Evolutionary conservation across 345 rosid species (phyloP).

Genomic region (Salix udensis): DNA sequence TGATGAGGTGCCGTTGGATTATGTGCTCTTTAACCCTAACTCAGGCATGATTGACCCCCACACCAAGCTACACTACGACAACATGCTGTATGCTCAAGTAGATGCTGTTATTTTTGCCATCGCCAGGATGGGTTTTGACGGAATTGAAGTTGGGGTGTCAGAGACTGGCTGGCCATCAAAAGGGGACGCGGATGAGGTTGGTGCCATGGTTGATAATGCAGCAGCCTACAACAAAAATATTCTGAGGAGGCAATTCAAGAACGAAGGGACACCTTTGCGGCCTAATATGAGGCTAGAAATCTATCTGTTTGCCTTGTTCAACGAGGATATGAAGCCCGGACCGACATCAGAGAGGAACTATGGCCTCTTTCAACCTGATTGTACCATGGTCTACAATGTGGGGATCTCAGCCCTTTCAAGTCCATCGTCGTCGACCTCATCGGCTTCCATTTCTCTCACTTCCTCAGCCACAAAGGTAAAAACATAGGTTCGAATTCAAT

Average conservation of each 20-base stretch:
- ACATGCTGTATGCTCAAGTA: slow-evolving; percentile 91
- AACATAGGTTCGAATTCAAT: slow-evolving; percentile 15
- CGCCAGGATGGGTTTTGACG: slow-evolving; percentile 54
- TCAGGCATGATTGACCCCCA: slow-evolving; percentile 75
- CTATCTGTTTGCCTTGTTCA: slow-evolving; percentile 83
- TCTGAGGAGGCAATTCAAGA: slow-evolving; percentile 55
- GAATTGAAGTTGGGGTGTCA: slow-evolving; percentile 72
- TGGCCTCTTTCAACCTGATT: slow-evolving; percentile 83
- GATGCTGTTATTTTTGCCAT: slow-evolving; percentile 80
- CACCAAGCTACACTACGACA: slow-evolving; percentile 74
- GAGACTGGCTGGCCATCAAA: slow-evolving; percentile 99
- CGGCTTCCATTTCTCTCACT: slow-evolving; percentile 60
- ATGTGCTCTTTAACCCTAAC: slow-evolving; percentile 82
- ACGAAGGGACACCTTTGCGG: slow-evolving; percentile 87
- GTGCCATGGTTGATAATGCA: slow-evolving; percentile 70
- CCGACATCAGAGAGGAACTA: slow-evolving; percentile 89
- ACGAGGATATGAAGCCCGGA: slow-evolving; percentile 91
- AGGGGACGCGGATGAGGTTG: slow-evolving; percentile 68
- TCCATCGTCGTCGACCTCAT: slow-evolving; percentile 46
- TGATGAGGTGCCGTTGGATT: slow-evolving; percentile 54
- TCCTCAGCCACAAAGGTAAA: slow-evolving; percentile 76
- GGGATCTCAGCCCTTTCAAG: slow-evolving; percentile 60
- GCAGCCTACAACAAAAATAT: slow-evolving; percentile 68
- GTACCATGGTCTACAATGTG: slow-evolving; percentile 80
- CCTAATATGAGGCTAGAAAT: slow-evolving; percentile 60